Percentiles rank a stretch among this genome's conserved stretches.
Conservation (phyloP, 331 rosid genomes). For the Stylosanthes scabra region DNA sequence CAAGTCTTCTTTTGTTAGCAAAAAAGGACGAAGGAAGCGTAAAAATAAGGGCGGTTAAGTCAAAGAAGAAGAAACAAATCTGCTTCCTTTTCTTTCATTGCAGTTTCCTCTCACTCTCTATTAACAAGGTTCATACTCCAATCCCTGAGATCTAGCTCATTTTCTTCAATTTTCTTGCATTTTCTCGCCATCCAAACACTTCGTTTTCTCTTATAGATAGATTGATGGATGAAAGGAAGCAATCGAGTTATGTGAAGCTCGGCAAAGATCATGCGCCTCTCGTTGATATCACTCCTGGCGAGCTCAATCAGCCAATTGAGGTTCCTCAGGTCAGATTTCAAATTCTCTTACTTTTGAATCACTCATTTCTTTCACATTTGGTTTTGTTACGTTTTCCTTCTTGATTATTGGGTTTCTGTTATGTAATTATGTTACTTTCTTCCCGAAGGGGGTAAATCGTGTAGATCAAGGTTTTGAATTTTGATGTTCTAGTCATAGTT, state of each 20-base stretch:
- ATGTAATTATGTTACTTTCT: not conserved
- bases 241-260: conserved; percentile 87
- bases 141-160: conserved; percentile 3
- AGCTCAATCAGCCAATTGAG: conserved; percentile 95
- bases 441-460: not conserved
- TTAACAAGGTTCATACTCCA: not conserved
- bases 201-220: conserved; percentile 22
- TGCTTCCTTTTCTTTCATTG: not conserved
- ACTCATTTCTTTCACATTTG: not conserved
- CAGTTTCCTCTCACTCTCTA: not conserved
- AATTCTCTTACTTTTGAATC: not conserved
- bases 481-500: too few species aligned
- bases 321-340: conserved; percentile 96
- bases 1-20: too few species aligned
- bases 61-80: not conserved
- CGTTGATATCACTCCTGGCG: conserved; percentile 90
- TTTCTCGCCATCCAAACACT: conserved; percentile 30
- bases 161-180: not conserved
- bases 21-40: not conserved
- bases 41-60: not conserved
- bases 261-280: conserved; percentile 78
- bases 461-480: not conserved
- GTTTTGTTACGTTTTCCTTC: not conserved
- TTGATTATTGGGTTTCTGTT: not conserved
- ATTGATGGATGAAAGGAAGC: conserved; percentile 92